These are phyloP conservation scores for Radiomyces spectabilis DNA, from an alignment of 192 early-diverging fungal species.

Conservation along the genomic window DNA sequence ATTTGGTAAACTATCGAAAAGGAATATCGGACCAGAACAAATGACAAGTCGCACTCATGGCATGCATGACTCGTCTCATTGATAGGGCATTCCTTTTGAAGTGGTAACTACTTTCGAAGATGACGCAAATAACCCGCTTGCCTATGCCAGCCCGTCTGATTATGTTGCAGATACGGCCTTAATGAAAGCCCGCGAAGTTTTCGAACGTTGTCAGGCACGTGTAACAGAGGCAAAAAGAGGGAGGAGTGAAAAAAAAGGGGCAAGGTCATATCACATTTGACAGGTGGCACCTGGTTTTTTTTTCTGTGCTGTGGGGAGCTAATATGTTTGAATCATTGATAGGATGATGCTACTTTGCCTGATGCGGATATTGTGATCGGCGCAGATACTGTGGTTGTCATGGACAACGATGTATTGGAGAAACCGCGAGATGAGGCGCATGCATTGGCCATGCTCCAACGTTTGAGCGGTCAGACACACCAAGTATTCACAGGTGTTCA, in stretches of 20 bases:
- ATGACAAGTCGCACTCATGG: no score
- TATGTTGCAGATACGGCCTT: constrained; percentile 69
- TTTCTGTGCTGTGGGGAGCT: no score
- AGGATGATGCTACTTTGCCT: constrained; percentile 3
- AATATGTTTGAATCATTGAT: not conserved
- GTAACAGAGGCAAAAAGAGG: not conserved
- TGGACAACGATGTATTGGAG: constrained; percentile 65
- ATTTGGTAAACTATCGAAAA: constrained; percentile 13
- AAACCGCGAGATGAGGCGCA: constrained; percentile 60
- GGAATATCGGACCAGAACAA: no score
- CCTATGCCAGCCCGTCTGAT: constrained; percentile 43
- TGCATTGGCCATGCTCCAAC: constrained; percentile 55
- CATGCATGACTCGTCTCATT: not conserved
- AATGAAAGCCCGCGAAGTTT: constrained; percentile 67
- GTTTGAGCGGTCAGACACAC: constrained; percentile 57
- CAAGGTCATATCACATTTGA: not conserved
- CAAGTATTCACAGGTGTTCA: constrained; percentile 69
- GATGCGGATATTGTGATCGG: constrained; percentile 63
- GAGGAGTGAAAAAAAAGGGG: not conserved
- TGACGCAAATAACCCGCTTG: constrained; percentile 69
- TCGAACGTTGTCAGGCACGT: constrained; percentile 27
- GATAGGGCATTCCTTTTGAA: constrained; percentile 48
- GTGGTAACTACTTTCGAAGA: constrained; percentile 67
- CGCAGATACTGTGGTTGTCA: constrained; percentile 77
- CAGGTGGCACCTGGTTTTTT: no score